phyloP scores from a whole-genome alignment of 1,139 yeast species.

The Pneumocystis sp. region DNA sequence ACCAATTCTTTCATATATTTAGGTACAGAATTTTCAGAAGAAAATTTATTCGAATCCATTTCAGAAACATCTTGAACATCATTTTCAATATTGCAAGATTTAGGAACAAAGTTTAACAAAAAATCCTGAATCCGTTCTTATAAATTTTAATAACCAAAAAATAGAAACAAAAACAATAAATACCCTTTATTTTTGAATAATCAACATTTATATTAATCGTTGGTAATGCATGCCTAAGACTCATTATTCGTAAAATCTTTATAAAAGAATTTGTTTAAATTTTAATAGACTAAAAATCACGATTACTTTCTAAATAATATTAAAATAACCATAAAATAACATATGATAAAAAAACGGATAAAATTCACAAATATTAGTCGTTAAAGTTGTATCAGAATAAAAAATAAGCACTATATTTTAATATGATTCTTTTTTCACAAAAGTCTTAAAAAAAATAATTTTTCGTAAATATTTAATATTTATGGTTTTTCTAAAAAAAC shows the following conservation, averaged over 20 bases:
- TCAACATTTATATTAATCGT: constrained; percentile 41
- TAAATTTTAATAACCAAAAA: neutral
- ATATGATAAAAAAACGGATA: neutral
- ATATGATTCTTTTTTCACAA: neutral
- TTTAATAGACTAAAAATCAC: neutral
- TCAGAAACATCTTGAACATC: constrained; percentile 15
- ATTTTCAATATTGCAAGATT: constrained; percentile 18
- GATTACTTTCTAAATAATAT: neutral
- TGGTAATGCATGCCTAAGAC: constrained; percentile 28
- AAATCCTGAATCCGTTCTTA: constrained; percentile 33
- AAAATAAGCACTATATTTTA: no score
- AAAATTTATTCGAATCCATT: constrained; percentile 9
- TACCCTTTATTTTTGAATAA: constrained; percentile 32
- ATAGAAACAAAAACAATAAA: neutral
- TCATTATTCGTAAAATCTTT: neutral
- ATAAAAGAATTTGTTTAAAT: neutral
- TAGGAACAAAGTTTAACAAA: constrained; percentile 30
- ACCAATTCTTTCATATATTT: constrained; percentile 23
- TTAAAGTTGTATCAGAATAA: no score
- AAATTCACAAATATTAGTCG: neutral
- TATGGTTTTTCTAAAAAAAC: neutral
- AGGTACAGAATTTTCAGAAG: constrained; percentile 12
- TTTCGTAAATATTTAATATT: neutral
- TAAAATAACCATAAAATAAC: neutral
- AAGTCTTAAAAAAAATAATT: neutral